A percentile compares a stretch with the other conserved stretches of the same genome.
phyloP scores from a whole-genome alignment of 768 basidiomycete genomes.

The Hydnomerulius pinastri region DNA sequence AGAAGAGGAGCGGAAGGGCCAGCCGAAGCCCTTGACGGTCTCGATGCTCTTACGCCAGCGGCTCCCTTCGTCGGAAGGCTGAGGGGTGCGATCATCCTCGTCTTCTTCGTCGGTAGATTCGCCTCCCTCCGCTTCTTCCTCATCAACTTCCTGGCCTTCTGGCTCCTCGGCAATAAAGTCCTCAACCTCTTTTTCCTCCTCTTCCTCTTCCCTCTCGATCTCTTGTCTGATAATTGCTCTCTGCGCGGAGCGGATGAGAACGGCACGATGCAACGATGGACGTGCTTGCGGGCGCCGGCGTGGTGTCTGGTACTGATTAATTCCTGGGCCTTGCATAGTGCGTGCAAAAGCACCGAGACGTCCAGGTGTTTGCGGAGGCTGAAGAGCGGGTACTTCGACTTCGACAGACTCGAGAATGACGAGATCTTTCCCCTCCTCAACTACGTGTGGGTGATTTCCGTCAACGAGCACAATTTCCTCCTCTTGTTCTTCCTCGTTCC shows the following conservation, averaged over 20 bases:
- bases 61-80: constrained; percentile 4
- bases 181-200: constrained; percentile 52
- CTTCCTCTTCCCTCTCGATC: constrained; percentile 51
- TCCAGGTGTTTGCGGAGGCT: constrained; percentile 12
- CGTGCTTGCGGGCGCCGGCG: constrained; percentile 29
- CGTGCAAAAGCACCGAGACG: constrained; percentile 4
- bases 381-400: constrained; percentile 20
- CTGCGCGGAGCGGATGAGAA: constrained; percentile 71
- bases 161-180: constrained; percentile 41
- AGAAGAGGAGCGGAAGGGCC: constrained; percentile 32
- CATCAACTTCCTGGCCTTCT: constrained; percentile 21
- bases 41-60: constrained; percentile 38
- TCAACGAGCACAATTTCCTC: constrained; percentile 64
- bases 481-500: constrained; percentile 39
- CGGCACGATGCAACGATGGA: constrained; percentile 64
- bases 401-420: constrained; percentile 74
- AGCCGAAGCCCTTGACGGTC: constrained; percentile 31
- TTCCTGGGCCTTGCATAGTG: background rate
- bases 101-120: constrained; percentile 12
- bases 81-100: constrained; percentile 12
- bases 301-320: constrained; percentile 20
- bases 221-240: constrained; percentile 55
- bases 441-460: constrained; percentile 63
- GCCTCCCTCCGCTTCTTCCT: constrained; percentile 7
- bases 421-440: constrained; percentile 70